Base-by-base conservation (phyloP, 2,329 filamentous ascomycete species). In the Penicillium sp. region DNA sequence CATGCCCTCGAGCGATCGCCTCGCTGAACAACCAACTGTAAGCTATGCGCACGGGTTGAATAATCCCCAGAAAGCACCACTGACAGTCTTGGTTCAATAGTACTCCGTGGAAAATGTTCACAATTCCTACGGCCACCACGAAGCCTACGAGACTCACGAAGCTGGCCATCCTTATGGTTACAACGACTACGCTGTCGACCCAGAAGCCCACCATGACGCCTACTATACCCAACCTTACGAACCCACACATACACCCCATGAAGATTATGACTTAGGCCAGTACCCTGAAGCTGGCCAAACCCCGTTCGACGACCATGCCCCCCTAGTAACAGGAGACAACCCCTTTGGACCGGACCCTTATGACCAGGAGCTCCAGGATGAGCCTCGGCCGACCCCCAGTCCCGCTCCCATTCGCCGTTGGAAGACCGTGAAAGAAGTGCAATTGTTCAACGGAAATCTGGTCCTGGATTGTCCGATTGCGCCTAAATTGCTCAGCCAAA, bases 341-440 rank as follows among this genome's bases (percentile, higher is more conserved):
- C 74, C 84, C 1, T 89, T 86, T 66, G 86, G 85, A 3, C 85
- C 84, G 33, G 84, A 89, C 56, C 74, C 84, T 0, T 88, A 86
- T 66, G 75, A 46, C 71, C 76, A 63, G 62, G 74, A 74, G 29
- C 77, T 78, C 57, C 76, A 79, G 31, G 78, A 81, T 44, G 76
- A 79, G 49, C 63, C 66, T 46, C 68, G 57, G 2, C 66, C 66
- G 3, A 80, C 81, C 54, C 80, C 83, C 21, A 81, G 80, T 63
- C 84, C 81, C 55, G 84, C 79, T 61, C 84, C 81, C 3, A 87
- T 98, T 65, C 89, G 90, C 74, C 85, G 95, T 73, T 98, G 91
- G 90, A 99, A 98, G 82, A 99, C 95, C 0, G 93, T 99, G 49
- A 99, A 98, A 78, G 91, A 97, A 79, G 93, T 99, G n/a, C 88